Evolutionary conservation across 2,329 filamentous ascomycete species (phyloP), one percentile per base, ranked within the genome.

Genomic region (Talaromyces sp.): DNA sequence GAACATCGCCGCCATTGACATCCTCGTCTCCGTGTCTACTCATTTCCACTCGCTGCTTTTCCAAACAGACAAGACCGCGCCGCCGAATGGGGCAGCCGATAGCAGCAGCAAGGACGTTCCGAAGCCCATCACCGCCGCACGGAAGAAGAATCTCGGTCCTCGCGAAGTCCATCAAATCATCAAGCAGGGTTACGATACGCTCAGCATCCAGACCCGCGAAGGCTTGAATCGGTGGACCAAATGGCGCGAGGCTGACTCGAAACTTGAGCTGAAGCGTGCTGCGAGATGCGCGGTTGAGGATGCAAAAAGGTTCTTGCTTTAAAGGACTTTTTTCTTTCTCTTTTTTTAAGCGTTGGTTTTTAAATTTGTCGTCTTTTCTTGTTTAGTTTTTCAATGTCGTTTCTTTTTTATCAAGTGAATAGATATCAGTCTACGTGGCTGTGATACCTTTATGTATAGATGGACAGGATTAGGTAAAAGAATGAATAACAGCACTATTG

Each of bases 181-280:
- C 75, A 96, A 96, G 78, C 90, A 96, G 74, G 95, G 95, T 0
- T 98, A 98, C 71, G 93, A 98, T 75, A 96, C 93, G 39, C 77
- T 99, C 69, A 93, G 90, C 65, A 96, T 99, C 59, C 91, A 96
- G 75, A 87, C 91, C 0, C 92, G 88, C 69, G 93, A 96, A 71
- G 93, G 91, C 0, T 74, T 96, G 67, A 93, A 93, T 73, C 86
- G 87, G 42, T 96, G 92, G 91, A 90, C 92, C 66, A 85, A 83
- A 71, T 98, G 91, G 74, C 82, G 93, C 15, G 95, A 98, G 79
- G 90, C 89, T 2, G 92, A 96, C 66, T 88, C 92, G 80, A 89
- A 92, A 77, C 84, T 83, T 6, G 79, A 95, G 68, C 76, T 99
- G 73, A 99, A 99, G 83, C 92, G 89, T 78, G 88, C 93, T 76